Evolutionary conservation across 768 basidiomycete genomes (phyloP).

Genomic region (Macrolepiota fuliginosa): DNA sequence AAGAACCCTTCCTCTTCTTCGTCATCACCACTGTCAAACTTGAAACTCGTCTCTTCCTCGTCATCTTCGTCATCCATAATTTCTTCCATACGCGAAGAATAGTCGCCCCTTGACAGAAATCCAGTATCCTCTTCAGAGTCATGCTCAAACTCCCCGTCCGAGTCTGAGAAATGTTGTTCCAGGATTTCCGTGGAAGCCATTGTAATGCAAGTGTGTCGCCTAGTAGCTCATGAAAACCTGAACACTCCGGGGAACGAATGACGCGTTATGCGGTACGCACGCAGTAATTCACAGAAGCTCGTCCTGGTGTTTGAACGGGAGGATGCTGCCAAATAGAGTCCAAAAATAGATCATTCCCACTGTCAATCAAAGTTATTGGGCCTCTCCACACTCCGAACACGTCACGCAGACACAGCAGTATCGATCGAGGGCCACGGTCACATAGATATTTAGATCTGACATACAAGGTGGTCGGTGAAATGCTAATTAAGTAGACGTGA

Average conservation of each 20-base stretch:
- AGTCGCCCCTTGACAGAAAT: constrained; percentile 47
- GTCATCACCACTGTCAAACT: constrained; percentile 22
- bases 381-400: background rate
- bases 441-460: background rate
- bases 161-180: constrained; percentile 34
- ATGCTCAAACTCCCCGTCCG: constrained; percentile 32
- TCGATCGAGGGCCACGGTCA: background rate
- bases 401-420: background rate
- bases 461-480: constrained; percentile 2
- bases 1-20: constrained; percentile 66
- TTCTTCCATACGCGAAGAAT: constrained; percentile 69
- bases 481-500: constrained; percentile 6
- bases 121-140: constrained; percentile 27
- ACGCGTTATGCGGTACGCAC: background rate
- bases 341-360: background rate
- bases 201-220: background rate
- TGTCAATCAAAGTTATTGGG: too few relatives aligned
- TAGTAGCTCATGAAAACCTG: background rate
- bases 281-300: too few relatives aligned
- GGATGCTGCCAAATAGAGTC: background rate
- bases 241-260: background rate
- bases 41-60: constrained; percentile 22
- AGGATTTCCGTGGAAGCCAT: constrained; percentile 5
- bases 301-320: background rate
- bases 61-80: constrained; percentile 48